Evolutionary conservation across 805 yeast genomes (phyloP), one percentile per base, ranked within the genome.

Genomic region (Lipomyces spencermartinsiae): DNA sequence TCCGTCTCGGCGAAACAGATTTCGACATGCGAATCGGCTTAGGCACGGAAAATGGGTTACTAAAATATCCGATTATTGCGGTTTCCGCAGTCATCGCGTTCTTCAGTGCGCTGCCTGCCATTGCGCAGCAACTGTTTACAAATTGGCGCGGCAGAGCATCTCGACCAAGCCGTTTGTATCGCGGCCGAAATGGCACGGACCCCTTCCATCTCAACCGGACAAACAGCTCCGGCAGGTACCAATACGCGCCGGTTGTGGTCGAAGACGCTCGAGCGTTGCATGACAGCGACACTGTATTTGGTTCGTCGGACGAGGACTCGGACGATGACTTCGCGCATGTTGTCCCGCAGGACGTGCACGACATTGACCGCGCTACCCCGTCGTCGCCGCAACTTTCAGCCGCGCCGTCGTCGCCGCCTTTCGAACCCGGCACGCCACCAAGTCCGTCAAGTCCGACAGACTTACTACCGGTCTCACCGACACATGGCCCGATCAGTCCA

Each of bases 1-100:
- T 93, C 68, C 83, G 96, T 71, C 83, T 93, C 58, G 97, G 92
- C 60, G 92, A 88, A 57, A 33, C 71, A 22, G 72, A 69, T 25
- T 69, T 69, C 37, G 72, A 69, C 39, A 34, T 62, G 33, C 61
- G 29, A 5, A 29, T 65, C 16, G 25, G 37, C 5, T 59, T 65
- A 34, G 74, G 73, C 62, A 66, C 76, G 49, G 70, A 72, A 57
- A 66, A 71, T 61, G 65, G 68, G 39, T 29, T 65, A 53, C n/a
- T 73, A 58, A 62, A 70, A 63, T 73, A 73, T 54, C 76, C 74
- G 16, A 49, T 74, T 61, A 68, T 77, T 10, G 64, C 76, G 31
- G 78, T 81, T 2, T 76, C 78, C 29, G 77, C 73, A 9, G 77
- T 80, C 56, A 81, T 81, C 5, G 69, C 77, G n/a, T 31, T 75